Conservation (phyloP, 495 filamentous ascomycete species). For the Terfezia claveryi region DNA sequence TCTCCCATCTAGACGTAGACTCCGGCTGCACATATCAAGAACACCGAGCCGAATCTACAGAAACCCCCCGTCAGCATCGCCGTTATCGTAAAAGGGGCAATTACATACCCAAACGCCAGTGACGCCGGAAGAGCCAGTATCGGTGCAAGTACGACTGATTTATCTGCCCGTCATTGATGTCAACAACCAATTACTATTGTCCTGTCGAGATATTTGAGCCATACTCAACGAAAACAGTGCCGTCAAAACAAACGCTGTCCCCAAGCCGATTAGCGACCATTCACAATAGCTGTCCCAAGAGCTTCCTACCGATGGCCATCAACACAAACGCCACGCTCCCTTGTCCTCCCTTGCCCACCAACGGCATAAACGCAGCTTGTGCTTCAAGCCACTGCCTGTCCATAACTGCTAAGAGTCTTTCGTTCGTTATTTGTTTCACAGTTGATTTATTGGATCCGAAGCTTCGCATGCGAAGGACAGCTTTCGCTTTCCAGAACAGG, state of each 20-base stretch:
- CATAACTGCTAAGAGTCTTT: neutral
- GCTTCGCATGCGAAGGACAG: too few species aligned
- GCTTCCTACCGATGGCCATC: slow-evolving; percentile 35
- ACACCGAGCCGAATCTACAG: slow-evolving; percentile 73
- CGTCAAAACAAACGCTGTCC: slow-evolving; percentile 11
- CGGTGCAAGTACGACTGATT: slow-evolving; percentile 33
- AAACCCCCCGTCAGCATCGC: neutral
- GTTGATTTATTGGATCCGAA: too few species aligned
- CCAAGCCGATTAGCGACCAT: too few species aligned
- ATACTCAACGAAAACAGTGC: slow-evolving; percentile 13
- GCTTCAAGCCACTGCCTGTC: slow-evolving; percentile 1
- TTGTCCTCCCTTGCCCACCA: slow-evolving; percentile 61
- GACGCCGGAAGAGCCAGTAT: slow-evolving; percentile 74
- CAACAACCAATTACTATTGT: neutral
- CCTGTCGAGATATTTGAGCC: slow-evolving; percentile 1
- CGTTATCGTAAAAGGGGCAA: neutral
- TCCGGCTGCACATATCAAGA: slow-evolving; percentile 94
- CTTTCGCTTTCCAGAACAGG: too few species aligned
- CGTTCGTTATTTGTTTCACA: too few species aligned
- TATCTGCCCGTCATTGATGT: neutral
- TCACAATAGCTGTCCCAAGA: neutral
- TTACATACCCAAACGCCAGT: slow-evolving; percentile 62
- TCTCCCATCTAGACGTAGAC: slow-evolving; percentile 68
- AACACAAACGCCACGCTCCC: slow-evolving; percentile 64
- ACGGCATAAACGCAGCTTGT: slow-evolving; percentile 51